Evolutionary conservation across 495 filamentous ascomycete species (phyloP), one percentile per base, ranked within the genome.

Genomic region (Physcia stellaris): DNA sequence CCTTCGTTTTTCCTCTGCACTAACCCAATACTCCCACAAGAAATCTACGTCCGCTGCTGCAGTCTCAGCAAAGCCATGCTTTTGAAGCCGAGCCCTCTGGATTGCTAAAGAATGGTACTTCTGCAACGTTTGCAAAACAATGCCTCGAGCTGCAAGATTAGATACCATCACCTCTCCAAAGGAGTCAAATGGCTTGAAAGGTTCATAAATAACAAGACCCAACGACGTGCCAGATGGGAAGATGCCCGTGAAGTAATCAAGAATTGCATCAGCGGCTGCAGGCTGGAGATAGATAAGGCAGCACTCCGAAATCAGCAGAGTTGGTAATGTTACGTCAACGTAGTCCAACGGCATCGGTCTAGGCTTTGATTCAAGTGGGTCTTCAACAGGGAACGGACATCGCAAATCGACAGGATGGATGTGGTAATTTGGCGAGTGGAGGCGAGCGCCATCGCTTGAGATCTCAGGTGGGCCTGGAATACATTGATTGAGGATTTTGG

Each of bases 131-230:
- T 85, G 85, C 50, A 98, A 74, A 17, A 73, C 70, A 32, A 98
- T 88, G 11, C 78, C 77, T 11, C 92, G 68, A n/a, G 78, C 66
- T 2, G 84, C 81, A 4, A 98, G 77, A 54, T 98, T 98, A 2
- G 79, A 72, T 1, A 87, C 75, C 90, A 98, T 98, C 31, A 80
- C 83, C 32, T 68, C 67, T 10, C 92, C 90, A 43, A 96, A 98
- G 16, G 86, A 56, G 53, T 94, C 86, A 45, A 79, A 54, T 0
- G 84, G 83, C 9, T 76, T 68, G 41, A 92, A 79, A 0, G 90
- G 90, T 53, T 98, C 90, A 62, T 98, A 98, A 24, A 98, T 52
- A 21, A 94, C 58, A 4, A 94, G 46, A 0, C 71, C 77, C 0
- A 87, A 51, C 4, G 70, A 54, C 0, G 58, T 58, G 4, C 49